These are phyloP conservation scores for Dioscorea dumetorum DNA, from an alignment of 106 monocot species.

Conservation along the genomic window DNA sequence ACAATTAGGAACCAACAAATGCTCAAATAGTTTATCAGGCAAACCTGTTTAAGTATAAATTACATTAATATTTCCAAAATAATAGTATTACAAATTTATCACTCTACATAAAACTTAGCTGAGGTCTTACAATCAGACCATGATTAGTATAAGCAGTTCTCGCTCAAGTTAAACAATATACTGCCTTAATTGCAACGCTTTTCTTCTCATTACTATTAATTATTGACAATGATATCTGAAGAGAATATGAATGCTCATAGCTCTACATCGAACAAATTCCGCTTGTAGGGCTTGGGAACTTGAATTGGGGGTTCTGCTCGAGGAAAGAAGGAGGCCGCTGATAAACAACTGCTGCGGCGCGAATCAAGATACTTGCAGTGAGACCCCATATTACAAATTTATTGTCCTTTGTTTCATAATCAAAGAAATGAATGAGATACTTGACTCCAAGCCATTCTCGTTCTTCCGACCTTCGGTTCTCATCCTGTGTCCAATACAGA, in stretches of 20 bases:
- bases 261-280: background rate
- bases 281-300: constrained; percentile 5
- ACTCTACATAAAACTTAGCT: too few species aligned
- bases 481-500: constrained; percentile 48
- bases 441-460: constrained; percentile 46
- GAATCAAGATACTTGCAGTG: constrained; percentile 60
- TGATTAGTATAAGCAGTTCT: too few species aligned
- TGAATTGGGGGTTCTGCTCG: constrained; percentile 38
- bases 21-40: too few species aligned
- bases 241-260: background rate
- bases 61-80: too few species aligned
- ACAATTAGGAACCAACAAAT: too few species aligned
- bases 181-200: too few species aligned
- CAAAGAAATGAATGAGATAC: constrained; percentile 53
- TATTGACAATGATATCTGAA: too few species aligned
- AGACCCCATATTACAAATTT: constrained; percentile 66
- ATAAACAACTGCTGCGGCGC: constrained; percentile 61
- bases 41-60: too few species aligned
- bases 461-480: constrained; percentile 60
- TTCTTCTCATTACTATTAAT: too few species aligned
- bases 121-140: too few species aligned
- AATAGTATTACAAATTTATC: too few species aligned
- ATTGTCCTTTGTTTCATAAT: constrained; percentile 26
- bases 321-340: constrained; percentile 47
- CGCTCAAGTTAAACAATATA: too few species aligned